phyloP scores from a whole-genome alignment of 805 yeast species.

The Saccharomycopsis olivae region DNA sequence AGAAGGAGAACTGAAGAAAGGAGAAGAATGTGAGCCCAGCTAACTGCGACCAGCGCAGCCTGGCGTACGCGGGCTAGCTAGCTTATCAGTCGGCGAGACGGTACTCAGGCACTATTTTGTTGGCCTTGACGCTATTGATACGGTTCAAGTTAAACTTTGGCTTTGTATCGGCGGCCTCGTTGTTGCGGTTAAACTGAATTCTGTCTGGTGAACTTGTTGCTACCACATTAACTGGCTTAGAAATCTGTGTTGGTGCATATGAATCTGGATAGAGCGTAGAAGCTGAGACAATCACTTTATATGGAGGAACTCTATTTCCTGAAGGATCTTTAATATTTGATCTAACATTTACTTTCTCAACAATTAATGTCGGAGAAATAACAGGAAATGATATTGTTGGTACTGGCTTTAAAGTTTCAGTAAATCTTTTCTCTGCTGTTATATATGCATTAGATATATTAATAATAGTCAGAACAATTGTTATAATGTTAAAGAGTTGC shows the following conservation, averaged over 20 bases:
- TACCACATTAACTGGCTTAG: not conserved
- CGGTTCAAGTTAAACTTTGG: no score
- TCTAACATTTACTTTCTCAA: not conserved
- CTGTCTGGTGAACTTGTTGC: not conserved
- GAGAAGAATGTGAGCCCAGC: no score
- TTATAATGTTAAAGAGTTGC: not conserved
- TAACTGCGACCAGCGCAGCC: no score
- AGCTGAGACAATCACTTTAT: slow-evolving; percentile 2
- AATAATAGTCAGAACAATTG: not conserved
- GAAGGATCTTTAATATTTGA: no score
- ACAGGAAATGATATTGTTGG: slow-evolving; percentile 4
- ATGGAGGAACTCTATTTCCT: no score
- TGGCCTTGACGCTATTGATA: not conserved
- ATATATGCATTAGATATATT: not conserved
- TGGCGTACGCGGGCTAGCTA: no score
- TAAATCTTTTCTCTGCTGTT: not conserved
- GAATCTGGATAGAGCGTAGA: slow-evolving; percentile 4
- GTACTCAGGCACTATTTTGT: not conserved
- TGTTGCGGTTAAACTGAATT: not conserved
- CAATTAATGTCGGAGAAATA: slow-evolving; percentile 8
- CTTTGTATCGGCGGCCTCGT: not conserved
- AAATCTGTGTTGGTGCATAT: not conserved
- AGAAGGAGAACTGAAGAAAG: no score
- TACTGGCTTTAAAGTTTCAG: not conserved
- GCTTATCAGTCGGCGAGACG: not conserved